These are phyloP conservation scores for Saturnispora ahearnii DNA, from an alignment of 805 yeast genomes.

Conservation along the genomic window DNA sequence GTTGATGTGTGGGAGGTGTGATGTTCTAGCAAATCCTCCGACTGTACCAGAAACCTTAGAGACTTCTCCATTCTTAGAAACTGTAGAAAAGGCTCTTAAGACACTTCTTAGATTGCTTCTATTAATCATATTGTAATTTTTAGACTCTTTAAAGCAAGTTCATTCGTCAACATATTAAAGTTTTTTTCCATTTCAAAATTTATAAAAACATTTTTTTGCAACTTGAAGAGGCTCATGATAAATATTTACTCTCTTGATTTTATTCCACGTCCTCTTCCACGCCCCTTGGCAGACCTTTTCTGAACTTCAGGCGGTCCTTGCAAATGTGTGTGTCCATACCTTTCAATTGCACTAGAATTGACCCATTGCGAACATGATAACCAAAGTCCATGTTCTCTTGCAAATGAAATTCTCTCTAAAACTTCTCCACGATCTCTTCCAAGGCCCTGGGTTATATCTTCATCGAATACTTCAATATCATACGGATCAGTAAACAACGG, in stretches of 20 bases:
- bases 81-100: constrained; percentile 1
- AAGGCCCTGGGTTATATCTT: constrained; percentile 9
- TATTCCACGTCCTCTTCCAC: constrained; percentile 6
- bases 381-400: constrained; percentile 4
- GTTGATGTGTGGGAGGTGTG: constrained; percentile 28
- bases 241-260: not conserved
- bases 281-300: constrained; percentile 9
- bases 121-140: not conserved
- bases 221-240: not conserved
- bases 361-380: constrained; percentile 48
- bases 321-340: constrained; percentile 43
- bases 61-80: not conserved
- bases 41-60: not conserved
- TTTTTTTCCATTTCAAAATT: not conserved
- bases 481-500: constrained; percentile 1
- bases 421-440: constrained; percentile 22
- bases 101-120: not conserved
- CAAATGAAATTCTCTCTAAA: constrained; percentile 18
- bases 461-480: constrained; percentile 9
- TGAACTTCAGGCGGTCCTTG: constrained; percentile 35
- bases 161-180: not conserved
- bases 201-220: not conserved
- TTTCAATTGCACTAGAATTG: constrained; percentile 46
- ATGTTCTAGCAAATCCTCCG: constrained; percentile 24
- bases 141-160: not conserved